A percentile compares a stretch with the other conserved stretches of the same genome.
These are phyloP conservation scores for Penicillium sp. DNA, from an alignment of 2,329 filamentous ascomycete genomes.

Conservation along the genomic window DNA sequence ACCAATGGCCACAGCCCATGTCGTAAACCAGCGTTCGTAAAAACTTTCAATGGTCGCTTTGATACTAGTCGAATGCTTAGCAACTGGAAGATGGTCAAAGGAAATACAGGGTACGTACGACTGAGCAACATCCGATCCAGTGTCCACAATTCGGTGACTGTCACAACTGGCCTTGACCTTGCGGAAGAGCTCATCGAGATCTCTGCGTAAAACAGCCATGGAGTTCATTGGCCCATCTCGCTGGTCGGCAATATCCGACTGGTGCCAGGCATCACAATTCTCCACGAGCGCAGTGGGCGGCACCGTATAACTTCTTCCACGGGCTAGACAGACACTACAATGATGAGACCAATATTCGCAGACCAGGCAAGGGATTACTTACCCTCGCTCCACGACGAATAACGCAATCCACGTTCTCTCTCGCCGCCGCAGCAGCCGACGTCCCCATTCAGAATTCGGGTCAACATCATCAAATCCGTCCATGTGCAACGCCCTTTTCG, in stretches of 20 bases:
- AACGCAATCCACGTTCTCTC: slow-evolving; percentile 66
- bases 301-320: slow-evolving; percentile 62
- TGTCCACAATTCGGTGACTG: slow-evolving; percentile 28
- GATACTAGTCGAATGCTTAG: slow-evolving; percentile 34
- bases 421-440: slow-evolving; percentile 56
- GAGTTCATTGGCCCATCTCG: slow-evolving; percentile 67
- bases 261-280: slow-evolving; percentile 64
- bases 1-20: slow-evolving; percentile 56
- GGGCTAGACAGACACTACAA: slow-evolving; percentile 58
- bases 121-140: slow-evolving; percentile 31
- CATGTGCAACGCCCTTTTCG: slow-evolving; percentile 57
- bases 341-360: background rate
- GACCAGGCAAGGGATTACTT: slow-evolving; percentile 2
- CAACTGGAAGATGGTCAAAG: background rate
- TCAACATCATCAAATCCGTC: slow-evolving; percentile 64
- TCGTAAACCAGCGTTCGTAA: slow-evolving; percentile 59
- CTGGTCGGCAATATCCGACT: slow-evolving; percentile 56
- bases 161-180: slow-evolving; percentile 36
- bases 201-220: slow-evolving; percentile 62
- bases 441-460: slow-evolving; percentile 54
- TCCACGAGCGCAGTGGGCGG: slow-evolving; percentile 61
- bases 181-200: slow-evolving; percentile 44
- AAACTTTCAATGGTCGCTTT: slow-evolving; percentile 59
- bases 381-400: slow-evolving; percentile 67
- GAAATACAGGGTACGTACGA: slow-evolving; percentile 22